phyloP scores from a whole-genome alignment of 805 yeast genomes.

The Priceomyces melissophilus region DNA sequence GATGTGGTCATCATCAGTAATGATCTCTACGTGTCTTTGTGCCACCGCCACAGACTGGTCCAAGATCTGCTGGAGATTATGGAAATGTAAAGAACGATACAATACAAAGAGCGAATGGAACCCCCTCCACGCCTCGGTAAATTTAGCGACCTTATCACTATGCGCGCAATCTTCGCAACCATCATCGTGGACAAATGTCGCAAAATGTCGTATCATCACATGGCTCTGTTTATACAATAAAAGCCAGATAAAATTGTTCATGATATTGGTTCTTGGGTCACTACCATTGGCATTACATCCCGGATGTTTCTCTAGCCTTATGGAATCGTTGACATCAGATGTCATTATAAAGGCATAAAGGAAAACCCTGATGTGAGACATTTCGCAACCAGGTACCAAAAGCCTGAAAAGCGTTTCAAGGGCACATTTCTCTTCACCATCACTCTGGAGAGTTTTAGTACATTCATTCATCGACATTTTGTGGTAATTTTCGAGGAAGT shows the following conservation, averaged over 20 bases:
- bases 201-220: conserved; percentile 11
- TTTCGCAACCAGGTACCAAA: conserved; percentile 6
- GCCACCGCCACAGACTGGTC: conserved; percentile 14
- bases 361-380: conserved; percentile 9
- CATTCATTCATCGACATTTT: conserved; percentile 1
- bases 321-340: conserved; percentile 15
- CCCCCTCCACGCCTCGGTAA: conserved; percentile 8
- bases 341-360: conserved; percentile 19
- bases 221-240: conserved; percentile 13
- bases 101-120: conserved; percentile 17
- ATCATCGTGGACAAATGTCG: conserved; percentile 5
- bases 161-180: background rate
- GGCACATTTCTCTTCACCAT: background rate
- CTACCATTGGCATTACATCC: conserved; percentile 20
- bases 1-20: conserved; percentile 2
- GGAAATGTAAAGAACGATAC: conserved; percentile 16
- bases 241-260: conserved; percentile 18
- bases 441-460: conserved; percentile 1
- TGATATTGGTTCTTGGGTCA: conserved; percentile 5
- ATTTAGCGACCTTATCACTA: background rate
- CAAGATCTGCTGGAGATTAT: conserved; percentile 13
- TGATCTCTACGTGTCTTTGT: conserved; percentile 10
- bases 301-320: conserved; percentile 14
- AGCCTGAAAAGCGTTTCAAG: conserved; percentile 2
- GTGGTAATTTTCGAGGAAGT: background rate